phyloP scores from a whole-genome alignment of 2,329 filamentous ascomycete species.

The Phialophora expanda region DNA sequence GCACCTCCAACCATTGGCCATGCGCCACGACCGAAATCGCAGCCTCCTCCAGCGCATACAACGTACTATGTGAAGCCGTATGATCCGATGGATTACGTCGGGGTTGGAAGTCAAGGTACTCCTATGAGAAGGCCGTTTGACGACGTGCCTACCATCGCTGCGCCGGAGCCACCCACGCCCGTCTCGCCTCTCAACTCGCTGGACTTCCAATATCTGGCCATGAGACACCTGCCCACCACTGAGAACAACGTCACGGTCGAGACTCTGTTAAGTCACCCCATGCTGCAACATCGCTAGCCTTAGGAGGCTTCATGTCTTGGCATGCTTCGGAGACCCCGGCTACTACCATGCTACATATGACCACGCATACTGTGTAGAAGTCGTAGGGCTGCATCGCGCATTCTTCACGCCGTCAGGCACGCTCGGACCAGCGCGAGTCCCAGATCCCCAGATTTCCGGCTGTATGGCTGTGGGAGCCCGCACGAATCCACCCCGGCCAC shows the following conservation, averaged over 20 bases:
- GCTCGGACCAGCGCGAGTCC: conserved; percentile 10
- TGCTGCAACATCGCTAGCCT: conserved; percentile 21
- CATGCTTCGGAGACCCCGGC: neutral
- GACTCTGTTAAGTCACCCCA: conserved; percentile 20
- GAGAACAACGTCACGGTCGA: conserved; percentile 21
- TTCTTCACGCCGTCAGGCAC: neutral
- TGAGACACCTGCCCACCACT: conserved; percentile 10
- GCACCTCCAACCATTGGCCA: neutral
- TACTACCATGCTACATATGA: neutral
- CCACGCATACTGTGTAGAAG: neutral
- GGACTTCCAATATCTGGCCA: conserved; percentile 26
- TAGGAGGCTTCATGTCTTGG: neutral
- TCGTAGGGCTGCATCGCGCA: neutral
- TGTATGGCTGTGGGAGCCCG: neutral
- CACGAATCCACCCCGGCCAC: neutral
- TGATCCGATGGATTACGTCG: conserved; percentile 16
- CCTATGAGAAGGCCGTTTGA: neutral
- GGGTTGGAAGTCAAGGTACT: neutral
- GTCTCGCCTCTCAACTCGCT: conserved; percentile 29
- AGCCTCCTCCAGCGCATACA: conserved; percentile 2
- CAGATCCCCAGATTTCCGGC: neutral
- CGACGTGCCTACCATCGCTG: conserved; percentile 20
- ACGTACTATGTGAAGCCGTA: conserved; percentile 12
- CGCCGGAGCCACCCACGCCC: conserved; percentile 25
- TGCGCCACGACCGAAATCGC: neutral